Base-by-base conservation (phyloP, 176 grass and related monocot species). In the Rhynchospora tenuis region DNA sequence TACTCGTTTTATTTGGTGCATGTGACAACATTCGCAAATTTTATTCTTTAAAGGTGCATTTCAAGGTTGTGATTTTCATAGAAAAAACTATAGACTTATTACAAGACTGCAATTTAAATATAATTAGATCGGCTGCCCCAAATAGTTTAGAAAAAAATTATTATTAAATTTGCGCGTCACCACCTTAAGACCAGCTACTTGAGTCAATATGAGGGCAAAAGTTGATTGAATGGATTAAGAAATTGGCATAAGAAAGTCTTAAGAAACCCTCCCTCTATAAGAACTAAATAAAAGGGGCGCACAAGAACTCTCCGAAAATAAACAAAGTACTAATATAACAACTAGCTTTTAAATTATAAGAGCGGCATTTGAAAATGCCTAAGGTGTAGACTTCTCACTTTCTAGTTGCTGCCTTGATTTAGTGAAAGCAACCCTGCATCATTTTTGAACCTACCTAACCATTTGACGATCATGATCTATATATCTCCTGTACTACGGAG, bases 351-450 rank as follows among this genome's bases (percentile, higher is more conserved):
- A 10, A 50, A 2, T 42, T 51, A 26, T 73, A 10, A 73, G 12
- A 23, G 9, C 17, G n/a, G 14, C 45, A 73, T 16, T 73, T 73
- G 20, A 15, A 73, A 73, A 73, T 73, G 44, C 20, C 65, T 50
- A 26, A 22, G 44, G 20, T 73, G 70, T 73, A 73, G 20, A 51
- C 45, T 44, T 46, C 9, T 11, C 22, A 51, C 45, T 73, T n/a
- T n/a, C n/a, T n/a, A n/a, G n/a, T n/a, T 73, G 70, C 70, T 73
- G 51, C 45, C 42, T 24, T 51, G 70, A 51, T 27, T 50, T 26
- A 73, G 7, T 13, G 70, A 73, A 73, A 51, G 44, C 70, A 73
- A 73, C 70, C 22, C 44, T 15, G 50, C 70, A 73, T 73, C 70
- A 73, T 50, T 44, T 26, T 50, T 73, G 9, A 73, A 51, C 45